Evolutionary conservation across 176 grass and related monocot species (phyloP).

Genomic region (Phragmites australis): DNA sequence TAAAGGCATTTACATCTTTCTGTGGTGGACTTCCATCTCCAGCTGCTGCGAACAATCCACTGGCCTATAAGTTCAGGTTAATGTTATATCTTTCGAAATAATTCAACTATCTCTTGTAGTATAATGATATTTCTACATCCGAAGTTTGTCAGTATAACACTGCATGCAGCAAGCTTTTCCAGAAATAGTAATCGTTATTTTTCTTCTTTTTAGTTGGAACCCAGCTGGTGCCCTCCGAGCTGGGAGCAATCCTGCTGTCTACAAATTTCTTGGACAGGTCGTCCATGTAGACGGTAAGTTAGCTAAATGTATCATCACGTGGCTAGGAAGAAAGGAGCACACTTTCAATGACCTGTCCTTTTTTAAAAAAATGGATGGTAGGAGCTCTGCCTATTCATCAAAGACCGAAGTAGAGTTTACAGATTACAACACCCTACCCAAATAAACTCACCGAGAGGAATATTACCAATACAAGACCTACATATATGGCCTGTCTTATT

Average conservation of each 20-base stretch:
- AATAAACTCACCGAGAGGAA: neutral
- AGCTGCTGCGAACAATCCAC: slow-evolving; percentile 87
- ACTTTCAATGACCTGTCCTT: neutral
- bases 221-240: slow-evolving; percentile 75
- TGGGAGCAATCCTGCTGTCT: slow-evolving; percentile 79
- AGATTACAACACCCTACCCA: neutral
- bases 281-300: slow-evolving; percentile 74
- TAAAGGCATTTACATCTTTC: slow-evolving; percentile 90
- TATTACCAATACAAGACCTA: neutral
- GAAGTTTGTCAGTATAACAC: slow-evolving; percentile 6
- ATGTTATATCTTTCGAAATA: slow-evolving; percentile 9
- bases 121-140: neutral
- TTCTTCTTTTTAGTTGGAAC: slow-evolving; percentile 64
- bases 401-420: neutral
- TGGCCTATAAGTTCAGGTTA: slow-evolving; percentile 96
- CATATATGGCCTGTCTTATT: neutral
- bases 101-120: neutral
- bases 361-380: neutral
- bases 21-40: slow-evolving; percentile 97
- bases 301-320: slow-evolving; percentile 4
- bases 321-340: neutral
- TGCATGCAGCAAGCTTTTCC: neutral
- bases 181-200: slow-evolving; percentile 13
- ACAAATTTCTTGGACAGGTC: slow-evolving; percentile 75
- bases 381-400: neutral